Conservation (phyloP, 2,329 filamentous ascomycete species). For the Diaporthe vexans region DNA sequence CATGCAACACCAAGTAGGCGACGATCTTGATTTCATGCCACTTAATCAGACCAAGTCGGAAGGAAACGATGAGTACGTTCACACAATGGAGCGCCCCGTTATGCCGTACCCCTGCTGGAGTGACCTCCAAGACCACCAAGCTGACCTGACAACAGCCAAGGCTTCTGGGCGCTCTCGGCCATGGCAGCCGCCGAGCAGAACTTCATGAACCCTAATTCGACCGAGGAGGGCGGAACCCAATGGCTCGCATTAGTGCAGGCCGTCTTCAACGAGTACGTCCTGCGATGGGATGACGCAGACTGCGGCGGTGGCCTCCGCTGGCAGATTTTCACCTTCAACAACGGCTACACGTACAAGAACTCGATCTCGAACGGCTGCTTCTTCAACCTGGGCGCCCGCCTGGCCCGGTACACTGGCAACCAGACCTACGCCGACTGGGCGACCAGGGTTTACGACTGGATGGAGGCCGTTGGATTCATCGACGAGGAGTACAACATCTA, state of each 20-base stretch:
- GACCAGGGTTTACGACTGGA: conserved; percentile 70
- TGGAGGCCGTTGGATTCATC: conserved; percentile 59
- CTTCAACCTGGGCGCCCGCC: conserved; percentile 66
- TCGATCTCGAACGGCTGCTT: conserved; percentile 63
- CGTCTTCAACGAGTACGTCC: conserved; percentile 84
- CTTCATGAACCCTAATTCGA: conserved; percentile 67
- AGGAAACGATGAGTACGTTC: conserved; percentile 75
- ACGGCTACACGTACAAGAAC: conserved; percentile 72
- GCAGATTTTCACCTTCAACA: conserved; percentile 89
- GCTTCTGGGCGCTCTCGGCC: conserved; percentile 79
- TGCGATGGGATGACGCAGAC: conserved; percentile 76
- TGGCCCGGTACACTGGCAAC: conserved; percentile 76
- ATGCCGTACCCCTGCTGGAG: neutral
- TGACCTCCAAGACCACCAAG: conserved; percentile 44
- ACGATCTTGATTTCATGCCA: conserved; percentile 69
- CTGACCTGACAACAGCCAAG: conserved; percentile 70
- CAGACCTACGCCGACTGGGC: conserved; percentile 74
- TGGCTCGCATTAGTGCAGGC: conserved; percentile 82
- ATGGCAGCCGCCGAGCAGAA: conserved; percentile 79
- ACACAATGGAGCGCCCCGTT: conserved; percentile 40
- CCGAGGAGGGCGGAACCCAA: conserved; percentile 64
- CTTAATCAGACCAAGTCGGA: conserved; percentile 64
- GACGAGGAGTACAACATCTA: conserved; percentile 59
- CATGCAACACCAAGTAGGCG: conserved; percentile 67
- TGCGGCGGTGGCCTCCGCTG: conserved; percentile 84